Conservation (phyloP, 805 yeast genomes). For the Kregervanrija pseudodelftensis region DNA sequence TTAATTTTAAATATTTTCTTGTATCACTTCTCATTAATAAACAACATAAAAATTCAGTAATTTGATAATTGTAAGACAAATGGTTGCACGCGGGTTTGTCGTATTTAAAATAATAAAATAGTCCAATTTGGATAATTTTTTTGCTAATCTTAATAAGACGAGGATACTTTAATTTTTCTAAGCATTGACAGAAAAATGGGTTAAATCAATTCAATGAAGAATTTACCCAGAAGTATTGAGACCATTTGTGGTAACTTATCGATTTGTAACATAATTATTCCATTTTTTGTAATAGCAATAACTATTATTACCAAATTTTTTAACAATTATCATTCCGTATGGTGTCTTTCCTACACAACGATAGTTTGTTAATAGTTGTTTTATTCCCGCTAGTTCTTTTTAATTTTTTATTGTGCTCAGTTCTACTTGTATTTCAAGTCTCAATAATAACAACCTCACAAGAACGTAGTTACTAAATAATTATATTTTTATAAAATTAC, state of each 20-base stretch:
- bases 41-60: background rate
- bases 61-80: too few species aligned
- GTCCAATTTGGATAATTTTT: background rate
- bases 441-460: constrained; percentile 19
- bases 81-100: too few species aligned
- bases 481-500: constrained; percentile 18
- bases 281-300: constrained; percentile 18
- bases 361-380: constrained; percentile 12
- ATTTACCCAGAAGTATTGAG: constrained; percentile 16
- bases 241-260: constrained; percentile 15
- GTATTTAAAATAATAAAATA: too few species aligned
- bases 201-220: constrained; percentile 10
- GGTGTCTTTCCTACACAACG: constrained; percentile 15
- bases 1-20: background rate
- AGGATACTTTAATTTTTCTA: too few species aligned
- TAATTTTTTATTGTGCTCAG: constrained; percentile 15
- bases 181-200: constrained; percentile 4
- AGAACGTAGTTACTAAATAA: constrained; percentile 21
- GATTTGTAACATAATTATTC: constrained; percentile 13
- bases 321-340: constrained; percentile 19
- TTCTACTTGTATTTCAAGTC: constrained; percentile 23
- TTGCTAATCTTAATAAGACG: too few species aligned
- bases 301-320: constrained; percentile 22
- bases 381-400: constrained; percentile 20
- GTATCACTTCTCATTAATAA: constrained; percentile 8